phyloP scores from a whole-genome alignment of 768 basidiomycete genomes.

The Naganishia vaughanmartiniae region DNA sequence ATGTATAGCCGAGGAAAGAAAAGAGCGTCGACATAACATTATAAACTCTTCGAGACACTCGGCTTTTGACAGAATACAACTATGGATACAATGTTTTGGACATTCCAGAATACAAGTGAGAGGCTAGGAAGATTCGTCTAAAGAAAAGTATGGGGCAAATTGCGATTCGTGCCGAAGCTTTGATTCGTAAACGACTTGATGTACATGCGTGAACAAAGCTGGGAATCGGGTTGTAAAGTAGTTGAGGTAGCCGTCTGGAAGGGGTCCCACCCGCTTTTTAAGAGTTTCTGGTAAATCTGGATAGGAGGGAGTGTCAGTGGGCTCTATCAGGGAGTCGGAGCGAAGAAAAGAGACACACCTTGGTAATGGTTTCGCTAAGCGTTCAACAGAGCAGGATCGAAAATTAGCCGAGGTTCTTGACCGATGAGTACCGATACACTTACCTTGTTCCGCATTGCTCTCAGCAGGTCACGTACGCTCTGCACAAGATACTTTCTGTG shows the following conservation, averaged over 20 bases:
- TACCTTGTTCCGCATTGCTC: conserved; percentile 86
- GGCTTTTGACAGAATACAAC: conserved; percentile 12
- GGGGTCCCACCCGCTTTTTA: conserved; percentile 78
- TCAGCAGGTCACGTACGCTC: conserved; percentile 84
- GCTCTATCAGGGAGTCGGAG: neutral
- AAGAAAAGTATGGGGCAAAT: conserved; percentile 77
- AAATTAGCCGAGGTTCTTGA: neutral
- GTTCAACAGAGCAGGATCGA: neutral
- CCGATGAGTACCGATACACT: neutral
- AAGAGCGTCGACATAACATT: no score
- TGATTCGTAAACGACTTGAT: conserved; percentile 71
- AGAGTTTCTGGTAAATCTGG: conserved; percentile 83
- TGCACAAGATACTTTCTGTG: conserved; percentile 93
- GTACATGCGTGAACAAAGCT: conserved; percentile 83
- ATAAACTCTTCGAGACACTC: neutral
- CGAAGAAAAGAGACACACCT: conserved; percentile 28
- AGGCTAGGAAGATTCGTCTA: conserved; percentile 26
- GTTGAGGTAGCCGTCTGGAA: conserved; percentile 85
- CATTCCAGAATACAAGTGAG: neutral
- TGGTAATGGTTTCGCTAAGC: conserved; percentile 89
- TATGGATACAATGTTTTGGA: conserved; percentile 1
- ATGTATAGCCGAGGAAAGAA: no score
- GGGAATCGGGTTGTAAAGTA: conserved; percentile 97
- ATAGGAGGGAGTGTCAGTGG: neutral
- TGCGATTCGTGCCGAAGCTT: conserved; percentile 77